phyloP scores from a whole-genome alignment of 495 filamentous ascomycete species.

The Friedmanniomyces endolithicus region DNA sequence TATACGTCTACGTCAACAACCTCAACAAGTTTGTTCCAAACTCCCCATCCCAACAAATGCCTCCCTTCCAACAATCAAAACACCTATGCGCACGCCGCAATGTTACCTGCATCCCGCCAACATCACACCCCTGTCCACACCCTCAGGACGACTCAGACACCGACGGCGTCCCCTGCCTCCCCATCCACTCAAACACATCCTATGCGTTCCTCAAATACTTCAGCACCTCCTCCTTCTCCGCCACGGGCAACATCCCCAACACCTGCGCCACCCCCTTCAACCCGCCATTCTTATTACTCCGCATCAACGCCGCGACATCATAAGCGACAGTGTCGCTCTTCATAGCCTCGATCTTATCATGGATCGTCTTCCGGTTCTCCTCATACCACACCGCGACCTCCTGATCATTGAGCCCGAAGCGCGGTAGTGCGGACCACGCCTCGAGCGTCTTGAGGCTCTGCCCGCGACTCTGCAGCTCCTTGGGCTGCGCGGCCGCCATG shows the following conservation, averaged over 20 bases:
- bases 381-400: constrained; percentile 94
- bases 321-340: constrained; percentile 63
- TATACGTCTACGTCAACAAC: too few species aligned
- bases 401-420: constrained; percentile 64
- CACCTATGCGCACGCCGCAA: not conserved
- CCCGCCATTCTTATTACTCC: constrained; percentile 60
- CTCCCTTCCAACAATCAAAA: too few species aligned
- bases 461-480: constrained; percentile 26
- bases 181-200: not conserved
- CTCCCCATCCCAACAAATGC: not conserved
- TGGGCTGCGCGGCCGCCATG: constrained; percentile 48
- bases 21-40: too few species aligned
- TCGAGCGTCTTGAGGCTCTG: constrained; percentile 53
- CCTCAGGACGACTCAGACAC: too few species aligned
- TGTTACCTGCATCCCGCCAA: not conserved
- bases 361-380: constrained; percentile 74
- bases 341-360: constrained; percentile 64
- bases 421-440: constrained; percentile 61
- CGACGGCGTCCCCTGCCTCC: too few species aligned
- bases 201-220: constrained; percentile 39
- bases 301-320: constrained; percentile 67
- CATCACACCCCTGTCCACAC: too few species aligned
- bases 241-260: constrained; percentile 70
- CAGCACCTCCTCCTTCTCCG: constrained; percentile 75
- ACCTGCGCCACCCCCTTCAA: constrained; percentile 80